A percentile compares a stretch with the other conserved stretches of the same genome.
Conservation (phyloP, 2,329 filamentous ascomycete species). For the Aspergillus transmontanensis region DNA sequence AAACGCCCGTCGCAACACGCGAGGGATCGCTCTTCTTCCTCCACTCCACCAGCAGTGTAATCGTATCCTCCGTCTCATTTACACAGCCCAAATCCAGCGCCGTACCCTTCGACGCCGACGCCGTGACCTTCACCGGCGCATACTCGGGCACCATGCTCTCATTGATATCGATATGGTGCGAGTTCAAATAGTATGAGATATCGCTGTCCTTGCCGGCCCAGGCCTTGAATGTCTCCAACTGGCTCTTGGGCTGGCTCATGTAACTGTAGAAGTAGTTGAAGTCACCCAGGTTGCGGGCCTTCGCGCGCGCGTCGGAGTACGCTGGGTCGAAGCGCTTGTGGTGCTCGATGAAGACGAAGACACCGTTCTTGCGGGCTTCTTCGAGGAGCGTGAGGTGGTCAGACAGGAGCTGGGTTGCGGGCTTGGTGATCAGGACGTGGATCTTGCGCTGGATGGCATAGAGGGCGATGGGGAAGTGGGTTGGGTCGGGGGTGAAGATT, state of each 20-base stretch:
- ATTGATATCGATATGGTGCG: slow-evolving; percentile 89
- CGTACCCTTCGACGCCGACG: slow-evolving; percentile 78
- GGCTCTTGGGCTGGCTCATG: slow-evolving; percentile 90
- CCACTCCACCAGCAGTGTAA: slow-evolving; percentile 89
- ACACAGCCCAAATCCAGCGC: slow-evolving; percentile 78
- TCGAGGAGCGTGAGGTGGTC: slow-evolving; percentile 78
- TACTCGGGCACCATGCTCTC: slow-evolving; percentile 89
- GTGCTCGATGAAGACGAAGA: slow-evolving; percentile 93
- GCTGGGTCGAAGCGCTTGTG: slow-evolving; percentile 96
- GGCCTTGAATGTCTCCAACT: slow-evolving; percentile 91
- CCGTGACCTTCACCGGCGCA: slow-evolving; percentile 74
- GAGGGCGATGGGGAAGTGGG: slow-evolving; percentile 86
- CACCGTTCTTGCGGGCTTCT: slow-evolving; percentile 71
- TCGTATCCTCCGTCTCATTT: slow-evolving; percentile 85
- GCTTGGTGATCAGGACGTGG: slow-evolving; percentile 93
- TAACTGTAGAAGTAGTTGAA: slow-evolving; percentile 99
- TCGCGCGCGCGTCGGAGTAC: slow-evolving; percentile 82
- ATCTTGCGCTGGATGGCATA: slow-evolving; percentile 87
- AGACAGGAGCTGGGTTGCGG: slow-evolving; percentile 79
- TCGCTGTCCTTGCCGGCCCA: slow-evolving; percentile 92
- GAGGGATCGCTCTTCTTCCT: slow-evolving; percentile 67
- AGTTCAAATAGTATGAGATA: slow-evolving; percentile 95
- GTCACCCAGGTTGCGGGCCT: slow-evolving; percentile 76
- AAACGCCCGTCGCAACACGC: slow-evolving; percentile 82
- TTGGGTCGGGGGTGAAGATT: slow-evolving; percentile 93